phyloP scores from a whole-genome alignment of 2,329 filamentous ascomycete genomes.

The Scedosporium aurantiacum region DNA sequence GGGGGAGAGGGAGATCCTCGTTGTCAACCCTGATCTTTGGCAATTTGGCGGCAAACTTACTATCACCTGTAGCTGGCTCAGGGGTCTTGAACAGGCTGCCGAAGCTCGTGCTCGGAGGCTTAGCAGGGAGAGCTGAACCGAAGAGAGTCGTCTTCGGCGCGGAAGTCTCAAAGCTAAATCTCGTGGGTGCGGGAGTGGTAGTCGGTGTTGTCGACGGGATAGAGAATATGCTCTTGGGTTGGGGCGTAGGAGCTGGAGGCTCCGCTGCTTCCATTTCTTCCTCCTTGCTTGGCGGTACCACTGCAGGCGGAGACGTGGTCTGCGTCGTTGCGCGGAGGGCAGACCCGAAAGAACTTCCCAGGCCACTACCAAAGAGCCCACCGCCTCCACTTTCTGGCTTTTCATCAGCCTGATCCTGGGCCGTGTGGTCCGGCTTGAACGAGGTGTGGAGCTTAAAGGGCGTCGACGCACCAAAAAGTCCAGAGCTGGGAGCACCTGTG shows the following conservation, averaged over 20 bases:
- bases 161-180: constrained; percentile 29
- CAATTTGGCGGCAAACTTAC: constrained; percentile 14
- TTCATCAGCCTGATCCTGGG: constrained; percentile 48
- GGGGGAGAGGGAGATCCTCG: constrained; percentile 35
- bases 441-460: constrained; percentile 58
- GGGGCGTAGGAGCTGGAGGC: constrained; percentile 21
- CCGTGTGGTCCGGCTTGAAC: constrained; percentile 53
- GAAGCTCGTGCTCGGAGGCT: constrained; percentile 13
- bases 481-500: constrained; percentile 23
- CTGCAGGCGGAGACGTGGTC: constrained; percentile 6
- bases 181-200: constrained; percentile 37
- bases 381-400: constrained; percentile 29
- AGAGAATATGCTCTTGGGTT: constrained; percentile 24
- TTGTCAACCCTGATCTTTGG: constrained; percentile 27
- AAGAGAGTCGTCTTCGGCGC: constrained; percentile 20
- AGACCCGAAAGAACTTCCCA: constrained; percentile 50
- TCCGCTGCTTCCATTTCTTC: constrained; percentile 39
- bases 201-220: constrained; percentile 20
- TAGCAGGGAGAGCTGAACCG: constrained; percentile 22
- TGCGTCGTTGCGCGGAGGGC: constrained; percentile 36
- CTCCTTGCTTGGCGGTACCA: constrained; percentile 30
- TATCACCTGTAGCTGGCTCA: constrained; percentile 13
- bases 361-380: constrained; percentile 35
- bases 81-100: constrained; percentile 18
- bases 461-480: constrained; percentile 31